Conservation (phyloP, 257 asterid species). For the Nicotiana paniculata region DNA sequence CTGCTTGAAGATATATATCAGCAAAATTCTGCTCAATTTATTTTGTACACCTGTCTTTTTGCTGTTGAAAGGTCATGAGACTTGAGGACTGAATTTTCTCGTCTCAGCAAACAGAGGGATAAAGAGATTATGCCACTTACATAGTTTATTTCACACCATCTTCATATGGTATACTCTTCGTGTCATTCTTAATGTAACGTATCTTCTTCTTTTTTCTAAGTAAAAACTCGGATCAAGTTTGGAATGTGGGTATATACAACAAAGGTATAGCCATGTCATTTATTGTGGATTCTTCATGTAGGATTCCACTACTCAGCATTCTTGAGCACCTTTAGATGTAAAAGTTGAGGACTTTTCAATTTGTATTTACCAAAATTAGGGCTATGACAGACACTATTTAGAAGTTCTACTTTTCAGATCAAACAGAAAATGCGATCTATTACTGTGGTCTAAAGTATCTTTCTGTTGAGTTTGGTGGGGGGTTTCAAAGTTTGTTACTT, state of each 20-base stretch:
- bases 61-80: background rate
- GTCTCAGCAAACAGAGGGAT: background rate
- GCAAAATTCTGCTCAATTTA: background rate
- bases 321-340: background rate
- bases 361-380: background rate
- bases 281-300: background rate
- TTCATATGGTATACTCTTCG: background rate
- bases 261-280: background rate
- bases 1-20: background rate
- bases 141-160: background rate
- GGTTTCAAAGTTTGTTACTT: background rate
- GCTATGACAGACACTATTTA: background rate
- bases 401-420: background rate
- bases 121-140: background rate
- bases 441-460: background rate
- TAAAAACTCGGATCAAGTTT: background rate
- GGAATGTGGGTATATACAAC: background rate
- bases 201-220: background rate
- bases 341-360: background rate
- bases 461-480: background rate
- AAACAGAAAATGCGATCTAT: background rate
- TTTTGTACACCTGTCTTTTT: background rate
- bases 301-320: background rate
- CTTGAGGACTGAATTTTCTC: background rate
- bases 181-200: background rate